These are phyloP conservation scores for Yarrowia osloensis DNA, from an alignment of 805 yeast species.

Conservation along the genomic window DNA sequence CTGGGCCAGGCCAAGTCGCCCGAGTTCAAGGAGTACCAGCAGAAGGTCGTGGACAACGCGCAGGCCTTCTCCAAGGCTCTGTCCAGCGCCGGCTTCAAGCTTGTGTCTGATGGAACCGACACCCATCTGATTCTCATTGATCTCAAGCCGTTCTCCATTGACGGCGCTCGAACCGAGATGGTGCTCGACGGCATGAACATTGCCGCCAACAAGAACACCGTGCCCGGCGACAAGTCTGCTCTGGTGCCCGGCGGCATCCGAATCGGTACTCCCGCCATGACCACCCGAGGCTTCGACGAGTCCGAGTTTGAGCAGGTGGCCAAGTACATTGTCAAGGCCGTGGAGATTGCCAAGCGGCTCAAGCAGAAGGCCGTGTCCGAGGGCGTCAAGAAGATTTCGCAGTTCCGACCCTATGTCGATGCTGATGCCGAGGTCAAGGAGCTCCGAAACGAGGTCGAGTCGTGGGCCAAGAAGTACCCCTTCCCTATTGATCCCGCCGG, in stretches of 20 bases:
- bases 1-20: conserved; percentile 88
- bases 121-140: conserved; percentile 88
- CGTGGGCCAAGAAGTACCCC: conserved; percentile 75
- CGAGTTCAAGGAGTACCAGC: conserved; percentile 84
- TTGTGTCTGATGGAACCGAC: conserved; percentile 93
- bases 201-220: conserved; percentile 94
- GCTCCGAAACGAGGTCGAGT: conserved; percentile 64
- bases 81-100: conserved; percentile 61
- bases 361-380: conserved; percentile 66
- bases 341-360: conserved; percentile 63
- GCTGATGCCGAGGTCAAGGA: conserved; percentile 60
- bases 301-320: conserved; percentile 81
- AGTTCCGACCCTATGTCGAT: conserved; percentile 71
- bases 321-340: conserved; percentile 75
- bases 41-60: conserved; percentile 79
- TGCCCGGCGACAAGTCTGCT: conserved; percentile 96
- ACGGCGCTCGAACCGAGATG: conserved; percentile 94
- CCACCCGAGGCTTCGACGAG: conserved; percentile 86
- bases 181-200: conserved; percentile 87
- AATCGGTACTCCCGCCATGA: conserved; percentile 98
- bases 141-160: conserved; percentile 75
- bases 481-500: conserved; percentile 54
- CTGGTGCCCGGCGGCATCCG: conserved; percentile 94
- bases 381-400: conserved; percentile 59
- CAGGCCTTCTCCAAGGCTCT: conserved; percentile 71